phyloP scores from a whole-genome alignment of 495 filamentous ascomycete species.

The Hyaloscypha variabilis region DNA sequence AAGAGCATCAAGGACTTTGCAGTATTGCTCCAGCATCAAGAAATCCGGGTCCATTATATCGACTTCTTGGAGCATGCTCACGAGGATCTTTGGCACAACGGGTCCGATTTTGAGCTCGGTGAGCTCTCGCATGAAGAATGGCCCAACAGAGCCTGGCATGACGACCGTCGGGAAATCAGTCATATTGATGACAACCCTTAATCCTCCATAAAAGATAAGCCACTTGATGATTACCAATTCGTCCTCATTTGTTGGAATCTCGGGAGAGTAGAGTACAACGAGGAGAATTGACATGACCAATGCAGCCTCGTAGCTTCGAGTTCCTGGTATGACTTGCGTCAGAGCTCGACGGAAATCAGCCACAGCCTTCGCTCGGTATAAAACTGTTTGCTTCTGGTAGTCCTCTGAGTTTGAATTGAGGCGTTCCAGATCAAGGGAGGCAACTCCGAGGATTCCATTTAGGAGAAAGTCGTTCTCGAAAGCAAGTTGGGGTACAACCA shows the following conservation, averaged over 20 bases:
- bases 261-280: slow-evolving; percentile 20
- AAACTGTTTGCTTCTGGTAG: slow-evolving; percentile 28
- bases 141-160: background rate
- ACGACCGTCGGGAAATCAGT: background rate
- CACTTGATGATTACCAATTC: slow-evolving; percentile 22
- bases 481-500: slow-evolving; percentile 48
- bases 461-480: slow-evolving; percentile 52
- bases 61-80: slow-evolving; percentile 23
- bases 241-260: slow-evolving; percentile 8
- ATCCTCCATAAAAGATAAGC: slow-evolving; percentile 26
- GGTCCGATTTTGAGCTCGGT: slow-evolving; percentile 11
- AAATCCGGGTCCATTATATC: slow-evolving; percentile 24
- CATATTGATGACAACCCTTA: slow-evolving; percentile 13
- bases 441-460: slow-evolving; percentile 48
- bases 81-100: slow-evolving; percentile 16
- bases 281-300: slow-evolving; percentile 26
- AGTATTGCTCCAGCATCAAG: slow-evolving; percentile 19
- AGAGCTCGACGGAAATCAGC: slow-evolving; percentile 48
- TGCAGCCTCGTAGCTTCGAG: slow-evolving; percentile 31
- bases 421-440: slow-evolving; percentile 45
- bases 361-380: slow-evolving; percentile 46
- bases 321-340: slow-evolving; percentile 36
- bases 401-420: slow-evolving; percentile 30
- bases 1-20: slow-evolving; percentile 22
- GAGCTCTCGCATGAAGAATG: slow-evolving; percentile 24